Percentiles rank a stretch among this genome's conserved stretches.
Conservation (phyloP, 2,329 filamentous ascomycete species). For the Fusarium camptoceras region DNA sequence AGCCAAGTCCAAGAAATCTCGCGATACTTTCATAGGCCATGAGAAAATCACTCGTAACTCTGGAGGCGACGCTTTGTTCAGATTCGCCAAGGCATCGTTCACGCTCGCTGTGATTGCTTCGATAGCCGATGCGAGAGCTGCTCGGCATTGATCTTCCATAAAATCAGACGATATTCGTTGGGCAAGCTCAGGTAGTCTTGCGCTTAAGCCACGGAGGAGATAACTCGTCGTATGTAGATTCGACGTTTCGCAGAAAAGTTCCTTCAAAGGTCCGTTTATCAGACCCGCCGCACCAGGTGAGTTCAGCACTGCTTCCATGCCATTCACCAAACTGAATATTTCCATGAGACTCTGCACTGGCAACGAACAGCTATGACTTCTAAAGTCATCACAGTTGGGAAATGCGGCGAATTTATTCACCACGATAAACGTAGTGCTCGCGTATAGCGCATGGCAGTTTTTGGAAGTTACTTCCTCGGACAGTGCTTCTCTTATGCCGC, state of each 20-base stretch:
- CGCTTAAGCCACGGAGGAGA: background rate
- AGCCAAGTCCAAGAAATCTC: conserved; percentile 26
- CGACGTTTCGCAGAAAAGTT: background rate
- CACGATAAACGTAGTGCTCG: conserved; percentile 16
- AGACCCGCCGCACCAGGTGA: conserved; percentile 20
- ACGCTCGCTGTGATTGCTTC: background rate
- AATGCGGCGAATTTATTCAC: conserved; percentile 37
- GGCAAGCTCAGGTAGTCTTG: conserved; percentile 12
- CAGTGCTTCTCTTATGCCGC: conserved; percentile 24
- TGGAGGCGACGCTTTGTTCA: conserved; percentile 11
- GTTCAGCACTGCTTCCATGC: conserved; percentile 18
- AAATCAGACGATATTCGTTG: conserved; percentile 9
- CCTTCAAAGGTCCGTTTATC: background rate
- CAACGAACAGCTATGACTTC: background rate
- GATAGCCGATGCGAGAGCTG: background rate
- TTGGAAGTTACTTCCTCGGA: background rate
- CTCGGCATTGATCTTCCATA: background rate
- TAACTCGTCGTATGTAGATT: background rate
- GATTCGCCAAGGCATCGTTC: background rate
- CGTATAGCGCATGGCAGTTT: conserved; percentile 34
- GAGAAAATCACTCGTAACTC: conserved; percentile 26
- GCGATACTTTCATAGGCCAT: conserved; percentile 26
- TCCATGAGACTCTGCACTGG: conserved; percentile 25
- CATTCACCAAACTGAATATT: conserved; percentile 32
- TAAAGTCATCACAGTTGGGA: conserved; percentile 27